A percentile compares a stretch with the other conserved stretches of the same genome.
Conservation (phyloP, 2,329 filamentous ascomycete genomes). For the Ascosphaera aggregata region DNA sequence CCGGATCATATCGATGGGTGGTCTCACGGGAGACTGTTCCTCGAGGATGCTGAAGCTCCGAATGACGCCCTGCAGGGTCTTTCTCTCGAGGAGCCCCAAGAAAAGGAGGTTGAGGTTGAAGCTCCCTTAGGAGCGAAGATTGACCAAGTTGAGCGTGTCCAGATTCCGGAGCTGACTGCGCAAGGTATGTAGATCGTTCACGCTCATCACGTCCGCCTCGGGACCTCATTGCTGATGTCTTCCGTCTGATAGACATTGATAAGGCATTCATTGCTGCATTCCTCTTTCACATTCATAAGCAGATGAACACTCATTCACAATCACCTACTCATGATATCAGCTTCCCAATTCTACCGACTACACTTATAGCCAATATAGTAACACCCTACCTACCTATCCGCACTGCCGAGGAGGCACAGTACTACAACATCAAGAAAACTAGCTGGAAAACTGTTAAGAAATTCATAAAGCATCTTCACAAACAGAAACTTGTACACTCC, state of each 20-base stretch:
- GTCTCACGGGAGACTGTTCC: constrained; percentile 16
- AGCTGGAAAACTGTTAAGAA: constrained; percentile 48
- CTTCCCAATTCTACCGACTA: constrained; percentile 39
- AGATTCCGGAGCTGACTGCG: constrained; percentile 30
- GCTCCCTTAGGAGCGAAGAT: constrained; percentile 11
- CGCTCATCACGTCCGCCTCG: background rate
- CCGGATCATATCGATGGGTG: constrained; percentile 32
- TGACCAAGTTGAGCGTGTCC: constrained; percentile 13
- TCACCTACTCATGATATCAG: constrained; percentile 31
- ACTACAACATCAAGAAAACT: constrained; percentile 44
- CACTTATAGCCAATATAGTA: constrained; percentile 37
- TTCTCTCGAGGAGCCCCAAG: constrained; percentile 9
- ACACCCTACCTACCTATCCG: constrained; percentile 41
- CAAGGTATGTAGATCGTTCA: constrained; percentile 21
- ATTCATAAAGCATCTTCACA: constrained; percentile 45
- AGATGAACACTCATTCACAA: constrained; percentile 31
- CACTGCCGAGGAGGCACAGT: constrained; percentile 29
- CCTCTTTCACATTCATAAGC: constrained; percentile 35
- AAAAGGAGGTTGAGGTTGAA: constrained; percentile 4
- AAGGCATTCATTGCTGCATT: constrained; percentile 41
- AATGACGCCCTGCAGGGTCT: constrained; percentile 23
- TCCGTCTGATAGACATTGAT: constrained; percentile 34
- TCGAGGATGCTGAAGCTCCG: constrained; percentile 22
- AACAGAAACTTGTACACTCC: constrained; percentile 35
- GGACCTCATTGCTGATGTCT: constrained; percentile 2